Percentiles rank a stretch among this genome's conserved stretches.
Conservation (phyloP, 2,329 filamentous ascomycete genomes). For the Colletotrichum orchidophilum region DNA sequence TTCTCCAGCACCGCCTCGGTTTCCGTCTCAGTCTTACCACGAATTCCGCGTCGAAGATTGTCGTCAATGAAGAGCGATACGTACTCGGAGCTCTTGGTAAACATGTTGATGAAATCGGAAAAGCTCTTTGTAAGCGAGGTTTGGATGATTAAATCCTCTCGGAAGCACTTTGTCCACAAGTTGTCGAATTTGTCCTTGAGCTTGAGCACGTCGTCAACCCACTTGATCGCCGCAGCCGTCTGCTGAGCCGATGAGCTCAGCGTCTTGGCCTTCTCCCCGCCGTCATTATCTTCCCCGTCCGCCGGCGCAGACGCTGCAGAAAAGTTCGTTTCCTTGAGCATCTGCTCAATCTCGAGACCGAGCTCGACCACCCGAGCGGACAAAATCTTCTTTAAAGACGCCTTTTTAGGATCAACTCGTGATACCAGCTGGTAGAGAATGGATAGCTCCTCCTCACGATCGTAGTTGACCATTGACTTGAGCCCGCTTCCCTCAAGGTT, state of each 20-base stretch:
- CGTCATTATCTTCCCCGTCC: constrained; percentile 59
- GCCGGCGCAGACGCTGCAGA: constrained; percentile 49
- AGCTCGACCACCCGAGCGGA: constrained; percentile 81
- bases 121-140: constrained; percentile 88
- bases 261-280: constrained; percentile 56
- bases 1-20: constrained; percentile 87
- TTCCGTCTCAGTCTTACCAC: constrained; percentile 90
- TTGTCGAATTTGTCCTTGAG: constrained; percentile 91
- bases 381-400: constrained; percentile 74
- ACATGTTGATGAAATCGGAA: constrained; percentile 92
- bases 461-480: constrained; percentile 90
- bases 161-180: constrained; percentile 79
- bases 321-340: constrained; percentile 65
- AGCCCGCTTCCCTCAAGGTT: constrained; percentile 86
- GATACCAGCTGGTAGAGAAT: constrained; percentile 83
- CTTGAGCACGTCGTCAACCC: constrained; percentile 89
- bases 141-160: constrained; percentile 79
- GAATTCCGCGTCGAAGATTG: constrained; percentile 92
- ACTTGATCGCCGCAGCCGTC: constrained; percentile 88
- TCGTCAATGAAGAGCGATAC: constrained; percentile 98
- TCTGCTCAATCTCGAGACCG: constrained; percentile 83
- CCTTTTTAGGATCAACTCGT: constrained; percentile 79
- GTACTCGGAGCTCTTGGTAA: constrained; percentile 85
- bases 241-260: constrained; percentile 69
- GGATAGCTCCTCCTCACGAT: constrained; percentile 80